phyloP scores from a whole-genome alignment of 202 grass and related monocot species.

The Cymbopogon flexuosus region DNA sequence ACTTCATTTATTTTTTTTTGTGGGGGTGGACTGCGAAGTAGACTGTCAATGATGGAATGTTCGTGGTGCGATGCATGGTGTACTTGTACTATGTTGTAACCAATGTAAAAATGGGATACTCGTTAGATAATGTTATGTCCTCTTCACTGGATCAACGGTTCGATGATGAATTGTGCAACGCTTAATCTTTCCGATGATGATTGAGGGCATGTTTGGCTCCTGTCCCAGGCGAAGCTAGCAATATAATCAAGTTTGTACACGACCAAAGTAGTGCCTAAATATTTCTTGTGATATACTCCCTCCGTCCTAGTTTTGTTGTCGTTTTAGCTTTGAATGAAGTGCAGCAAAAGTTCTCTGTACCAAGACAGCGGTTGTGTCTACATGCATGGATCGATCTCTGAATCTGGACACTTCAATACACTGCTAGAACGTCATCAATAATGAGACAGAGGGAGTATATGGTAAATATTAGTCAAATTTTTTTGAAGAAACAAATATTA shows the following conservation, averaged over 20 bases:
- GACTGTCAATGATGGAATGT: conserved; percentile 1
- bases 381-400: too few relatives aligned
- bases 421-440: too few relatives aligned
- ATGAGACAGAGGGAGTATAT: too few relatives aligned
- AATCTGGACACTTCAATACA: too few relatives aligned
- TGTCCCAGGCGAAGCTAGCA: neutral
- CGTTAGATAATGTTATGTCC: conserved; percentile 20
- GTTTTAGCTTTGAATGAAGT: too few relatives aligned
- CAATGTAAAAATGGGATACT: conserved; percentile 46
- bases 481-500: too few relatives aligned
- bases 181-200: neutral
- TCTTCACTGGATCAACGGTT: neutral
- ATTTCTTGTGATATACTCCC: neutral
- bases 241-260: neutral
- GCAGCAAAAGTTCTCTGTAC: too few relatives aligned
- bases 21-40: neutral
- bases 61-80: conserved; percentile 36
- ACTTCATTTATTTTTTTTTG: conserved; percentile 6
- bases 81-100: conserved; percentile 35
- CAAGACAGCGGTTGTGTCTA: too few relatives aligned
- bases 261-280: neutral
- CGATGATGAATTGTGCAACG: neutral
- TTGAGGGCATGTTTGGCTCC: neutral
- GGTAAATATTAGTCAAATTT: neutral
- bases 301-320: too few relatives aligned